Conservation (phyloP, 73 alveolate species). For the Uronychia setigera region DNA sequence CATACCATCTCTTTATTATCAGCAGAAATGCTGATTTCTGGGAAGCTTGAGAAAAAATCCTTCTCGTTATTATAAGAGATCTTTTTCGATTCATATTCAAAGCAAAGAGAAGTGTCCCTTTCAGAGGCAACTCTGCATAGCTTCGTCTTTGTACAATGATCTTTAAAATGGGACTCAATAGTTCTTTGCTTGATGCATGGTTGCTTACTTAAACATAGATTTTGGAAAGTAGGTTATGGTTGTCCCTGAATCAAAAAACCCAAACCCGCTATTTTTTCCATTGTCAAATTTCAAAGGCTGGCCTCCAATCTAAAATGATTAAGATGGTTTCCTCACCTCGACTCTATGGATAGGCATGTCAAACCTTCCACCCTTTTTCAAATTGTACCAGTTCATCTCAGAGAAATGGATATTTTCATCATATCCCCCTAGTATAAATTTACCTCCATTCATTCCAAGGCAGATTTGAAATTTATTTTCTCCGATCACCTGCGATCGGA, state of each 20-base stretch:
- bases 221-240: constrained; percentile 77
- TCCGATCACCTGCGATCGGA: constrained; percentile 39
- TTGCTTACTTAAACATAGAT: background rate
- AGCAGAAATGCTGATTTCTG: constrained; percentile 47
- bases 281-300: background rate
- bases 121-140: constrained; percentile 11
- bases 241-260: constrained; percentile 86
- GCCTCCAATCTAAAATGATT: background rate
- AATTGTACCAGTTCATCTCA: constrained; percentile 40
- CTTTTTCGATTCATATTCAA: constrained; percentile 16
- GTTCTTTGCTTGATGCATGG: constrained; percentile 28
- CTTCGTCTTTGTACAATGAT: constrained; percentile 35
- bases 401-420: constrained; percentile 50
- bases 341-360: constrained; percentile 1
- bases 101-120: constrained; percentile 7
- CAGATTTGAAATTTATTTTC: constrained; percentile 80
- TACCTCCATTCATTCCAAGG: constrained; percentile 85
- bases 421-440: constrained; percentile 83
- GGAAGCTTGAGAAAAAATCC: constrained; percentile 63
- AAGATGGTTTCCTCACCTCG: constrained; percentile 9
- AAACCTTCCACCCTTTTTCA: background rate
- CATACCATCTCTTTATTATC: constrained; percentile 58
- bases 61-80: constrained; percentile 8
- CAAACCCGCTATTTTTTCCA: background rate
- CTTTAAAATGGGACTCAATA: constrained; percentile 19